Evolutionary conservation across 306 rosid genomes (phyloP), one percentile per base, ranked within the genome.

Genomic region (Vigna hirtella): DNA sequence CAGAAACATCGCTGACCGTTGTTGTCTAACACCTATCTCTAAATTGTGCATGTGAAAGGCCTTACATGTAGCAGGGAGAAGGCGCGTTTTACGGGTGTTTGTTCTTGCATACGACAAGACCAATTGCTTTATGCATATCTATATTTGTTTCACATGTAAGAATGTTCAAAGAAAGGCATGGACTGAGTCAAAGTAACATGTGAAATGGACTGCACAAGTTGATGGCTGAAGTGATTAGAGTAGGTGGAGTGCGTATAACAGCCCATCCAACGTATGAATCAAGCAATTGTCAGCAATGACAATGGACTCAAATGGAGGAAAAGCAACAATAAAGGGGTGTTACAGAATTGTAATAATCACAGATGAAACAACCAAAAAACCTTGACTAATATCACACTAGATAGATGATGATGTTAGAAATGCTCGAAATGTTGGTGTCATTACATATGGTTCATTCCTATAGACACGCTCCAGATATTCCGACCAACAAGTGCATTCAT

Each of bases 401-500:
- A 32, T 3, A 38, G 9, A 48, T 24, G 40, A 40, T 17, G 24
- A 30, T 62, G 77, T 17, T 36, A 61, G 66, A 61, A 50, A n/a
- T 8, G 70, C 26, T 38, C 17, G 3, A 51, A 55, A 15, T 17
- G 51, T 61, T 16, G 13, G 18, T 24, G 36, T 50, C 53, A 14
- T 28, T 59, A 13, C 40, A 14, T 15, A n/a, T 22, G 42, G 48
- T 77, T 42, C 47, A 42, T 62, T 51, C 8, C 13, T 0, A 66
- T 20, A 70, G 59, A 17, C 67, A 59, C 10, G 80, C 56, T 57
- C 58, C 67, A 49, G 57, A 65, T 30, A 53, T 48, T 75, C 74
- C 40, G 63, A 48, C 58, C 64, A 78, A n/a, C 34, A 62, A 59
- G 63, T 47, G 63, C 81, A 73, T 56, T 14, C 45, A 57, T 64